Evolutionary conservation across 805 yeast genomes (phyloP), one percentile per base, ranked within the genome.

Genomic region (Wickerhamomyces chambardii): DNA sequence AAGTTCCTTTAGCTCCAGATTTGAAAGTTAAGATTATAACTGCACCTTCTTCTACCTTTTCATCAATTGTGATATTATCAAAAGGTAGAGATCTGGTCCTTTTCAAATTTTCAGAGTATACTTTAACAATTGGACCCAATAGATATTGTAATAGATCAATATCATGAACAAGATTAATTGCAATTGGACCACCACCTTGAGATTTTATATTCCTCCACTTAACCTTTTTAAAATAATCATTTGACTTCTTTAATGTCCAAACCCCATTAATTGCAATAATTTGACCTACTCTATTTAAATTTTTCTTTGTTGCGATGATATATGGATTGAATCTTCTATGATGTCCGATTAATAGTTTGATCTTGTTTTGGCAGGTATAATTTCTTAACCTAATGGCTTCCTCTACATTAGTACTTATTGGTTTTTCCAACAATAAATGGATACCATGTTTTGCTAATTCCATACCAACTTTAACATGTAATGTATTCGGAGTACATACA

Each of bases 321-420:
- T 44, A 44, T 12, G 47, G 47, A 40, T 44, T 44, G 39, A 44
- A 44, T 28, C 47, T 34, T 35, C 47, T 41, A 35, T 44, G 47
- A 30, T 44, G 47, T 11, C 47, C 47, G 19, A 44, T 45, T 9
- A 44, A 34, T 21, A 44, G 33, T 31, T 38, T 38, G 17, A 44
- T 34, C 17, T 33, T 32, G 12, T 37, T 33, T 15, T 29, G n/a
- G 14, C 14, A 10, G 3, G 45, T 45, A 2, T 35, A 32, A 12
- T 28, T 26, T 35, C 38, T 41, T 34, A 44, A 31, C 5, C 37
- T 36, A 4, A 34, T 28, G 3, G 47, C 47, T 16, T 44, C 47
- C 27, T 32, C 36, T 3, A 41, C 39, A 3, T 36, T 37, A 26
- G 45, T 41, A 15, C 39, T 34, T 36, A 44, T 41, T 11, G 47